Percentiles rank a stretch among this genome's conserved stretches.
Evolutionary conservation across 495 filamentous ascomycete species (phyloP).

Genomic region (Lentithecium fluviatile): DNA sequence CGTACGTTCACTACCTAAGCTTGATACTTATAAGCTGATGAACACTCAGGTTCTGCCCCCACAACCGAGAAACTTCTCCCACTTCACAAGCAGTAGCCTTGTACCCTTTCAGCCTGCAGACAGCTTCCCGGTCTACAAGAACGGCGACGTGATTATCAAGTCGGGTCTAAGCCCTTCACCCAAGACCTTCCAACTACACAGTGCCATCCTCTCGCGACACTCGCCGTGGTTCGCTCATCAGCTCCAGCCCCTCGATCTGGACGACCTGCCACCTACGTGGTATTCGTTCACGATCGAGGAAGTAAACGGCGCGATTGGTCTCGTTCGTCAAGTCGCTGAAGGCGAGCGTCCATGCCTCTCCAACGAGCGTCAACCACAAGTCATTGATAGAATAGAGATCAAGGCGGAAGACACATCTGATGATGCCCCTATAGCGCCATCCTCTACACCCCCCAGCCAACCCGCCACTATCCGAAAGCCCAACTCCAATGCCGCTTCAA

Average conservation of each 20-base stretch:
- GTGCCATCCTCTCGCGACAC: conserved; percentile 1
- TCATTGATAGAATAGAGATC: not conserved
- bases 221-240: conserved; percentile 1
- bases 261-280: not conserved
- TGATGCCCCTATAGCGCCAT: not conserved
- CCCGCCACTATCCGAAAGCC: not conserved
- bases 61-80: not conserved
- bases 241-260: not conserved
- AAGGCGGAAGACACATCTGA: conserved; percentile 1
- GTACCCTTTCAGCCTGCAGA: conserved; percentile 3
- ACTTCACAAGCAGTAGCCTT: not conserved
- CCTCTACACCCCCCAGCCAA: not conserved
- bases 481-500: not conserved
- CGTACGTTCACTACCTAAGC: not conserved
- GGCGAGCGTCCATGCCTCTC: not conserved
- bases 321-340: not conserved
- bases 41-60: not conserved
- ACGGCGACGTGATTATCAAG: conserved; percentile 12
- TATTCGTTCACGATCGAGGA: not conserved
- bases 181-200: conserved; percentile 18
- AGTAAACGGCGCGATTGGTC: not conserved
- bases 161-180: not conserved
- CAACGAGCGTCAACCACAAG: not conserved
- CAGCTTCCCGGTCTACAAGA: conserved; percentile 7
- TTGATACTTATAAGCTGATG: not conserved